Evolutionary conservation across 2,329 filamentous ascomycete genomes (phyloP).

Genomic region (Fusarium burgessii): DNA sequence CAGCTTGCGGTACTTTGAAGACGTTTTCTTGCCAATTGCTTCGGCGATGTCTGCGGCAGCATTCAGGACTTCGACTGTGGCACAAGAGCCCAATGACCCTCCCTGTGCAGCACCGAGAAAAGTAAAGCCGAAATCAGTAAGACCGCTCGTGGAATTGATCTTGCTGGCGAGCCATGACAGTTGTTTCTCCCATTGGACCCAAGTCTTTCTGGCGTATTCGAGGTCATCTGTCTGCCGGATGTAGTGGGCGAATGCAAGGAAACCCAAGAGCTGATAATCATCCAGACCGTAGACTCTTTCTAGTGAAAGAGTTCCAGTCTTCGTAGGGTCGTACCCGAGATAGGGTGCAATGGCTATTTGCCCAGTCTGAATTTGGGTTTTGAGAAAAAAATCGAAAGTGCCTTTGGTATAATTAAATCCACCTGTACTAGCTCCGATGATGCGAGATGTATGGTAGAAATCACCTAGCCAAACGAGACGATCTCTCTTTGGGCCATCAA

Average conservation of each 20-base stretch:
- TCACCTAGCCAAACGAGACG: conserved; percentile 15
- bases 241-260: conserved; percentile 6
- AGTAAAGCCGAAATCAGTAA: conserved; percentile 1
- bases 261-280: conserved; percentile 14
- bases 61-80: conserved; percentile 4
- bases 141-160: conserved; percentile 2
- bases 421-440: conserved; percentile 14
- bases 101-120: conserved; percentile 6
- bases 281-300: conserved; percentile 6
- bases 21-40: neutral
- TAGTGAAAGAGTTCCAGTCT: neutral
- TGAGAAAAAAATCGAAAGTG: conserved; percentile 7
- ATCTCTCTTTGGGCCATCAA: conserved; percentile 18
- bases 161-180: conserved; percentile 2
- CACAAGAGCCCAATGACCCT: conserved; percentile 6
- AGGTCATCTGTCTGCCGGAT: conserved; percentile 9
- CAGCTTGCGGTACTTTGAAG: neutral
- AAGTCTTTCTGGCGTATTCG: conserved; percentile 1
- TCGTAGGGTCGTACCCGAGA: conserved; percentile 11
- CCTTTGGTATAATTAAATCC: conserved; percentile 14
- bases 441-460: conserved; percentile 18
- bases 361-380: conserved; percentile 11
- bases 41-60: conserved; percentile 12
- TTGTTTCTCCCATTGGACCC: conserved; percentile 5
- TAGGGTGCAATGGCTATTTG: conserved; percentile 7